phyloP scores from a whole-genome alignment of 2,329 filamentous ascomycete genomes.

The Phaeoacremonium minimum region DNA sequence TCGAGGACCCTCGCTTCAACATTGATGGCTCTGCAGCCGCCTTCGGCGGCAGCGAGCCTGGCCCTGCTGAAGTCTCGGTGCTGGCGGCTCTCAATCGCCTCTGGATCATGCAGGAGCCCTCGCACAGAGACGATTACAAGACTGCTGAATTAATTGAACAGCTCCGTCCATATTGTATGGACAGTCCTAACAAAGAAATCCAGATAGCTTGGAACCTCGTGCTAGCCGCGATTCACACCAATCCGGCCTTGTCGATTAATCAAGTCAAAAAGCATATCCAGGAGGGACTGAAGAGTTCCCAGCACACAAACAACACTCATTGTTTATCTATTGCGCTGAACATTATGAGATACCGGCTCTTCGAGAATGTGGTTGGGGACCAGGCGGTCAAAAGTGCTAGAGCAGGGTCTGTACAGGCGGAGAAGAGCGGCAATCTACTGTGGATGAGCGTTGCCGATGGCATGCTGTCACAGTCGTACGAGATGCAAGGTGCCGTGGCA shows the following conservation, averaged over 20 bases:
- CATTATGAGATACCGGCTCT: conserved; percentile 80
- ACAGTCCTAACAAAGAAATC: conserved; percentile 71
- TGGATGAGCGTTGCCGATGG: conserved; percentile 80
- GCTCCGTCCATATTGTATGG: conserved; percentile 62
- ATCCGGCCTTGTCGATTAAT: conserved; percentile 63
- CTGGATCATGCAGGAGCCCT: conserved; percentile 65
- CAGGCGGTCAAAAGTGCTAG: conserved; percentile 74
- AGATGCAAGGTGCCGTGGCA: conserved; percentile 59
- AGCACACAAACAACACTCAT: conserved; percentile 68
- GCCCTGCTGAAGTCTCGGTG: conserved; percentile 60
- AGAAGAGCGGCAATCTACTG: conserved; percentile 64
- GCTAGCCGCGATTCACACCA: conserved; percentile 60
- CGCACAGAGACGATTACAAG: conserved; percentile 51
- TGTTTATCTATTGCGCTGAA: conserved; percentile 79
- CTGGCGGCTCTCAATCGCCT: conserved; percentile 65
- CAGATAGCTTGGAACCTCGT: conserved; percentile 74
- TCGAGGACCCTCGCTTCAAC: conserved; percentile 56
- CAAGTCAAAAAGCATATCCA: conserved; percentile 77
- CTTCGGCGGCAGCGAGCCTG: conserved; percentile 37
- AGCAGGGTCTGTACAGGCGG: conserved; percentile 64
- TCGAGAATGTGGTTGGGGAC: conserved; percentile 75
- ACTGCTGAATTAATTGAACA: conserved; percentile 59
- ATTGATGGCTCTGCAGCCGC: conserved; percentile 36
- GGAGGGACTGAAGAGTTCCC: conserved; percentile 65
- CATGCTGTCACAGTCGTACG: conserved; percentile 71